Base-by-base conservation (phyloP, 768 basidiomycete genomes). In the Russula dissimulans region DNA sequence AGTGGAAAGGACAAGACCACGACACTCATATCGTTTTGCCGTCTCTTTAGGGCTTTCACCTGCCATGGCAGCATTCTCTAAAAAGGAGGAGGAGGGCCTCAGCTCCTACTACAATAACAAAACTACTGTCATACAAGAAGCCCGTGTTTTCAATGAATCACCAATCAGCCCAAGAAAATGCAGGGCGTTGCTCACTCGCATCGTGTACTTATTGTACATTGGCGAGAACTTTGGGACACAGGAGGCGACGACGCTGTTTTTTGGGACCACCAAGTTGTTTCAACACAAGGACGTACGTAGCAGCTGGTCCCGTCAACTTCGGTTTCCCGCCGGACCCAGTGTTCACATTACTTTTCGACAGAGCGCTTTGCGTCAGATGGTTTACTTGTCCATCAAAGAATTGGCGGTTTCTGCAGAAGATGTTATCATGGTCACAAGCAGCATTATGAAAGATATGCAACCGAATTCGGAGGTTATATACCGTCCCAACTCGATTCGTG, bases 371-470 rank as follows among this genome's bases (percentile, higher is more conserved):
- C 86, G 97, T 59, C 97, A 99, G 74, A 95, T 94, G 77, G 95
- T 99, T 29, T 99, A 99, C 76, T 81, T 99, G 61, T 90, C 95
- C 54, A 97, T 99, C 77, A 99, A 98, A 77, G 97, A 99, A 73
- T 81, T 99, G 11, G 88, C 94, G 32, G 85, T 83, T 39, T 87
- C 89, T n/a, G 92, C 97, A 15, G 94, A 99, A 73, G 95, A 98
- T 78, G 93, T 98, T 32, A 97, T 99, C 67, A 99, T 99, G 93
- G 95, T 97, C 63, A 99, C 97, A 10, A 91, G 87, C 72, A 97
- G 93, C 69, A 97, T 99, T 73, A 97, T 97, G 95, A 98, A 98
- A 78, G 97, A 99, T 70, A 99, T 98, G 93, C 97, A 99, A 69
- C 89, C 95, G 56, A 97, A 97, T 71, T 87, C 93, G 51, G 97